A percentile compares a stretch with the other conserved stretches of the same genome.
Conservation (phyloP, 2,329 filamentous ascomycete species). For the Thelonectria discophora region DNA sequence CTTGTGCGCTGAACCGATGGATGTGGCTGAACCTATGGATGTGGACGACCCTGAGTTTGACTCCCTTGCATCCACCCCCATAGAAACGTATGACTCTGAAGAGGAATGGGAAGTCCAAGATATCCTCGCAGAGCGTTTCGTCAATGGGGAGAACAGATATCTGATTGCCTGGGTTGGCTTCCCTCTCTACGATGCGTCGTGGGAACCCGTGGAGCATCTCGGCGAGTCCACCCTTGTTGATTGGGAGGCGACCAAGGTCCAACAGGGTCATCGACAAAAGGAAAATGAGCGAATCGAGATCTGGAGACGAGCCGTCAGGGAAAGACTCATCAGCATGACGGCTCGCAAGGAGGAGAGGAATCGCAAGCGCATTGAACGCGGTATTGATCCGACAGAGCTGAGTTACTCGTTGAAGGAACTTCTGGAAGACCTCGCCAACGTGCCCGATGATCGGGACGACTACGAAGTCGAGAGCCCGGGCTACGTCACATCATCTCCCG, state of each 20-base stretch:
- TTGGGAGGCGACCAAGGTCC: conserved; percentile 56
- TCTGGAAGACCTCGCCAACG: conserved; percentile 27
- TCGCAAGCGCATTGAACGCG: conserved; percentile 51
- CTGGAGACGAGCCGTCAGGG: conserved; percentile 48
- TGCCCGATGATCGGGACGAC: conserved; percentile 25
- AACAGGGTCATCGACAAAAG: conserved; percentile 45
- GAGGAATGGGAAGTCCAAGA: conserved; percentile 60
- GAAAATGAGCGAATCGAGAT: conserved; percentile 50
- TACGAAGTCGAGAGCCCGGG: conserved; percentile 22
- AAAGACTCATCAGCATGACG: conserved; percentile 42
- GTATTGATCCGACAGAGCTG: conserved; percentile 43
- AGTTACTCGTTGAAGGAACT: conserved; percentile 35
- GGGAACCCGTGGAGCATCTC: conserved; percentile 61
- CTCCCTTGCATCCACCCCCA: conserved; percentile 47
- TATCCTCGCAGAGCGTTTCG: conserved; percentile 58
- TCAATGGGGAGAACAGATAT: conserved; percentile 42
- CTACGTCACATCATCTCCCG: background rate
- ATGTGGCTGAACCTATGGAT: conserved; percentile 8
- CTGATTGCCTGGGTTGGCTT: conserved; percentile 52
- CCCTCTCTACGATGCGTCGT: conserved; percentile 50
- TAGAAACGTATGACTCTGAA: conserved; percentile 48
- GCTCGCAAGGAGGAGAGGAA: conserved; percentile 56
- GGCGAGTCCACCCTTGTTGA: conserved; percentile 48
- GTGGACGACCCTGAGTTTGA: conserved; percentile 38
- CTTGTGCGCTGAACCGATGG: background rate